Evolutionary conservation across 2,329 filamentous ascomycete genomes (phyloP), one percentile per base, ranked within the genome.

Genomic region (Cyphellophora attinorum): DNA sequence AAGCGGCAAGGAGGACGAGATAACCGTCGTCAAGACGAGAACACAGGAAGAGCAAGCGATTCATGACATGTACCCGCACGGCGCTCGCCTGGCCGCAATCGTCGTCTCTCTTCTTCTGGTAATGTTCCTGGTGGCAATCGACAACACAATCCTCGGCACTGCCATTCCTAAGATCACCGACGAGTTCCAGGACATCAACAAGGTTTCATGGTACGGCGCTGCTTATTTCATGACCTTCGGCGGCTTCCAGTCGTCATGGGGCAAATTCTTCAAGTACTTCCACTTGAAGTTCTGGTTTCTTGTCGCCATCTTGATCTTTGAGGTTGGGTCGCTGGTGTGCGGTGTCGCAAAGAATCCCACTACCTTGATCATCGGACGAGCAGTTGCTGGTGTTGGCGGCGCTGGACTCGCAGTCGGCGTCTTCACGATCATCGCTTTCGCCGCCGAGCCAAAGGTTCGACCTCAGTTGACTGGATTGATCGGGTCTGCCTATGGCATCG

Each of bases 351-450:
- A 47, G 2, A 53, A 47, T 25, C 51, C 47, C 3, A 47, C 42
- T 5, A 52, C 55, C 1, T 40, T 65, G 15, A 63, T 65, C 33
- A 44, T 61, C 12, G 61, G 60, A 2, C 51, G 62, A 11, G 57
- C 58, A 1, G 51, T 62, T 21, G 49, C 53, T 2, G 59, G 59
- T 11, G 25, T 57, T 10, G 59, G 59, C 13, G 52, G 45, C 6
- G 52, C 56, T 2, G 58, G 59, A 8, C 47, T 59, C 15, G 41
- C 48, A 3, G 42, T 45, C 5, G 59, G 59, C 6, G 42, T 34
- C 6, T 61, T 68, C 28, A 52, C 68, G 16, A 70, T 72, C 40
- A 54, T 72, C 12, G 57, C 63, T 4, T 58, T 58, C 35, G 60
- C 59, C 8, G 62, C 68, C 1, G 60, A 65, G 6, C 55, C 70